Base-by-base conservation (phyloP, 805 yeast species). In the Sugiyamaella mastotermitis region DNA sequence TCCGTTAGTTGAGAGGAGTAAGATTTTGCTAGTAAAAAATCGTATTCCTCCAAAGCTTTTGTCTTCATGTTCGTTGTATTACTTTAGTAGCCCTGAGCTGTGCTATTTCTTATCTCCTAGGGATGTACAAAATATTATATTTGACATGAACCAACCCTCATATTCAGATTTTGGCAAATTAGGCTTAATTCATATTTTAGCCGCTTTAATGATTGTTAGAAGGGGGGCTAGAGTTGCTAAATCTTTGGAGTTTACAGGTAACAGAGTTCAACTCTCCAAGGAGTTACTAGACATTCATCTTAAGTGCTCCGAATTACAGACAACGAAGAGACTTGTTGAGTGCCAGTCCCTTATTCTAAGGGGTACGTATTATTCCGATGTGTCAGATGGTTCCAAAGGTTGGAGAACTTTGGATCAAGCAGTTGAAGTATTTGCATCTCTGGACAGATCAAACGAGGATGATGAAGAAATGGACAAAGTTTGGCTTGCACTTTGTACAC, bases 281-380 rank as follows among this genome's bases (percentile, higher is more conserved):
- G 38, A 35, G 32, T 29, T 35, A 4, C n/a, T 35, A 16, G 38
- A 35, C 13, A 19, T 35, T 16, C 38, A 35, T 15, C 4, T 35
- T 23, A 35, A 35, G 19, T 21, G 30, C 5, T 24, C 8, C 18
- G 19, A 4, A 14, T 14, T 13, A 24, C 31, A 15, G 14, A 14
- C 15, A 13, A 21, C 19, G n/a, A 35, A 29, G 21, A 27, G 6
- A 7, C 11, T 35, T 9, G 20, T 4, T 6, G 19, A 22, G n/a
- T 7, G 17, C n/a, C 31, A 24, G 19, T 15, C 38, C 10, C 18
- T 35, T 3, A 22, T 35, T 11, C n/a, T 35, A 13, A 16, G 38
- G 10, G 38, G 28, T 6, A 31, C 24, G 18, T 35, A 21, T 18
- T 35, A 24, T 15, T 5, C 38, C 8, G 38, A 35, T 15, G 14